Evolutionary conservation across 1,284 basidiomycete species (phyloP).

Genomic region (Hemileia vastatrix): DNA sequence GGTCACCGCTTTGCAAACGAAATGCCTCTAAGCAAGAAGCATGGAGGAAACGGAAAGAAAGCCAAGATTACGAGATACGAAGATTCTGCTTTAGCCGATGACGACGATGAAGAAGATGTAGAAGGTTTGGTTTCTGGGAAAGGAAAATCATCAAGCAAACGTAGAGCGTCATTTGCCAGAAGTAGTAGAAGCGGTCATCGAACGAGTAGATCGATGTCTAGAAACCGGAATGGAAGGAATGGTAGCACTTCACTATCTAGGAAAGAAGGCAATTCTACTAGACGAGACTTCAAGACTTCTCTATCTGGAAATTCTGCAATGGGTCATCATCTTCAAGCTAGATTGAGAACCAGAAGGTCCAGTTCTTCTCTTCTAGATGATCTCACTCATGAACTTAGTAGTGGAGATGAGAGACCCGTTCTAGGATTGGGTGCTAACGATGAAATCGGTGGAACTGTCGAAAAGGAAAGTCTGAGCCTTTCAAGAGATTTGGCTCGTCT

Average conservation of each 20-base stretch:
- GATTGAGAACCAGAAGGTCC: neutral
- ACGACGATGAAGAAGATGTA: slow-evolving; percentile 4
- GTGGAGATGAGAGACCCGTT: neutral
- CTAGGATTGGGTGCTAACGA: neutral
- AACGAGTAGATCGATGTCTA: neutral
- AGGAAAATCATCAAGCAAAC: neutral
- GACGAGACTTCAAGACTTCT: neutral
- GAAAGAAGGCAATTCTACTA: neutral
- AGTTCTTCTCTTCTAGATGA: neutral
- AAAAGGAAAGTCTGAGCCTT: slow-evolving; percentile 28
- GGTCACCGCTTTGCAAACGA: slow-evolving; percentile 39
- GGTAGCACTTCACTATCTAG: neutral
- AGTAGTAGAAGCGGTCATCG: neutral
- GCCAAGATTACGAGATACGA: slow-evolving; percentile 9
- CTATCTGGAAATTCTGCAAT: neutral
- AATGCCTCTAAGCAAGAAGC: slow-evolving; percentile 34
- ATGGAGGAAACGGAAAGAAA: slow-evolving; percentile 32
- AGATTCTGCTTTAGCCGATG: slow-evolving; percentile 10
- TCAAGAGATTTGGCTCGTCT: slow-evolving; percentile 27
- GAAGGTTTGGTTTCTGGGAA: no score
- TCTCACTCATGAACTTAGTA: neutral
- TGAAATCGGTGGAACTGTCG: neutral
- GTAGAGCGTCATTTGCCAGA: neutral
- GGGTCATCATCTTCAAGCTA: neutral
- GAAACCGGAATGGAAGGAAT: neutral